phyloP scores from a whole-genome alignment of 2,329 filamentous ascomycete species.

The Bretziella fagacearum region DNA sequence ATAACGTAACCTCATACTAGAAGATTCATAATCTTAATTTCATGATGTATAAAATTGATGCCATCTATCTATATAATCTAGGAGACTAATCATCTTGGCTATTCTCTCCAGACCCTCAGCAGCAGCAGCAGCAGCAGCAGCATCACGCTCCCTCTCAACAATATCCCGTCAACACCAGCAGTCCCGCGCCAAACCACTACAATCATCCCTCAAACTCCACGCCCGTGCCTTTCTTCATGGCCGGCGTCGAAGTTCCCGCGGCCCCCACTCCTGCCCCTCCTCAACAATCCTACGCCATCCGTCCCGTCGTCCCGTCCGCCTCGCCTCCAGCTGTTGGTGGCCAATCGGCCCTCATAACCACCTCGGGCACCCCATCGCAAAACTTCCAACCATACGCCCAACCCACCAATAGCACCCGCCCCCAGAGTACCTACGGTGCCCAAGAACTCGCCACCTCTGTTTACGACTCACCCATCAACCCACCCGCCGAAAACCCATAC shows the following conservation, averaged over 20 bases:
- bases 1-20: not conserved
- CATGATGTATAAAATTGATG: slow-evolving; percentile 16
- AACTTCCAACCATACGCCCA: slow-evolving; percentile 29
- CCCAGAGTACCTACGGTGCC: slow-evolving; percentile 52
- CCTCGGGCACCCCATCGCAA: slow-evolving; percentile 32
- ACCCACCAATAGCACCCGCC: slow-evolving; percentile 35
- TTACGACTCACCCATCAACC: slow-evolving; percentile 55
- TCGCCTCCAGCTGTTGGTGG: not conserved
- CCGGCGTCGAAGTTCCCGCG: slow-evolving; percentile 37
- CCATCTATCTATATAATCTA: not conserved
- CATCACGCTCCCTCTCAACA: not conserved
- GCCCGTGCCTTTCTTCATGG: slow-evolving; percentile 48
- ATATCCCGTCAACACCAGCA: slow-evolving; percentile 19
- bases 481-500: slow-evolving; percentile 27
- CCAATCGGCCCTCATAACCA: slow-evolving; percentile 28
- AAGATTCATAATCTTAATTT: not conserved
- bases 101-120: slow-evolving; percentile 17
- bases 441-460: slow-evolving; percentile 65
- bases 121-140: slow-evolving; percentile 31
- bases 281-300: slow-evolving; percentile 34
- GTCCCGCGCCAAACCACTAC: slow-evolving; percentile 36
- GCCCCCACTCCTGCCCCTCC: slow-evolving; percentile 18
- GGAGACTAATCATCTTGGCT: not conserved
- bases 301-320: slow-evolving; percentile 16
- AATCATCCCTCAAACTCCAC: slow-evolving; percentile 33